Base-by-base conservation (phyloP, 2,329 filamentous ascomycete species). In the Emmonsiellopsis sp. region DNA sequence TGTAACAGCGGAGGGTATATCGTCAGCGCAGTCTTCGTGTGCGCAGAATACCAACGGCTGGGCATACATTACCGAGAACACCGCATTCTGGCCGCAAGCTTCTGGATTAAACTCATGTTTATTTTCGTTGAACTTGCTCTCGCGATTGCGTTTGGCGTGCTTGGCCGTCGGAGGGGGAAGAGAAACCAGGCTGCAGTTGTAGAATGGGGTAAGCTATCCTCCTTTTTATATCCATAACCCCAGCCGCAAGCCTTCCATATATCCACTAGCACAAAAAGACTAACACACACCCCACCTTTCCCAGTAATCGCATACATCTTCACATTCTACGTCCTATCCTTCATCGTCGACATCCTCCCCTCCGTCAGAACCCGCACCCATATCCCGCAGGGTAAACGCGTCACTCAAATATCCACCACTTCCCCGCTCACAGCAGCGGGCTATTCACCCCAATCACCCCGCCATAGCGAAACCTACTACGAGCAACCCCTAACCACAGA, bases 21-120 rank as follows among this genome's bases (percentile, higher is more conserved):
- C 52, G 66, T 95, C 52, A 88, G 85, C 4, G 91, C 92, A 53
- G 79, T 96, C 60, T 92, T 91, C 70, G 86, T 92, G 59, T 96
- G 91, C 74, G 84, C 82, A 74, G 90, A 96, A 68, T 96, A 95
- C 68, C 86, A 93, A 63, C 84, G 88, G 2, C 78, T 97, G 1
- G 89, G 90, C 31, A 83, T 86, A 51, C 85, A 86, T 66, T 88
- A 91, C 74, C 85, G 85, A 57, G 59, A 66, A 7, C 81, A 92
- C 70, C 80, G 77, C 52, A 74, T 93, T 59, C 80, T 98, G 9
- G 80, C 84, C 47, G 68, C 78, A 55, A 93, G 87, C 53, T 97
- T 97, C 76, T 91, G 84, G 80, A 77, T 93, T 65, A 98, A 98
- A 72, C 78, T 95, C 32, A 59, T 68, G 55, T 97, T 98, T 71